These are phyloP conservation scores for Albizia julibrissin DNA, from an alignment of 306 rosid species.

Conservation along the genomic window DNA sequence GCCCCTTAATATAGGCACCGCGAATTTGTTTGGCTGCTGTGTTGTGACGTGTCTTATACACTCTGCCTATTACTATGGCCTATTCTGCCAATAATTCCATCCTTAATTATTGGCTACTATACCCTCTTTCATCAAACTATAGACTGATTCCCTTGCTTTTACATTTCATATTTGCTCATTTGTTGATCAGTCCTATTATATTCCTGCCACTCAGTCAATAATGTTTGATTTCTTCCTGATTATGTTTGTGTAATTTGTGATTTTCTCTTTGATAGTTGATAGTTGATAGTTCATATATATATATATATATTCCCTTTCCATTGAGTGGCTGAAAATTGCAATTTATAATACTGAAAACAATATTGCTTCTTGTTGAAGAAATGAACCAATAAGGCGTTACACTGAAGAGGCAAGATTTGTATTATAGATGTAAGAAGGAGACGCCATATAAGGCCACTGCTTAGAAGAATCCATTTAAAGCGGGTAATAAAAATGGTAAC, in stretches of 20 bases:
- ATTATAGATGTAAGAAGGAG: conserved; percentile 25
- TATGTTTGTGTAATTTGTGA: neutral
- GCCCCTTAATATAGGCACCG: neutral
- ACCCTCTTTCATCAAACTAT: neutral
- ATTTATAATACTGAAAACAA: neutral
- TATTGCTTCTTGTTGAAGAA: conserved; percentile 23
- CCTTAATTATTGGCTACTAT: neutral
- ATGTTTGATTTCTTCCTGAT: conserved; percentile 11
- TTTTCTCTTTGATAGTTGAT: neutral
- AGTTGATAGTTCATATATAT: neutral
- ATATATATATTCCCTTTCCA: neutral
- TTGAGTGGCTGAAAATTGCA: neutral
- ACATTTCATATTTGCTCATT: neutral
- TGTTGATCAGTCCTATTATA: neutral
- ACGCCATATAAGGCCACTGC: conserved; percentile 32
- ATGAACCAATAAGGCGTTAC: conserved; percentile 10
- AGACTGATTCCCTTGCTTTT: neutral
- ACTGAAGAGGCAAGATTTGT: conserved; percentile 39
- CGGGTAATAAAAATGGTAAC: conserved; percentile 42
- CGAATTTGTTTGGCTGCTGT: neutral
- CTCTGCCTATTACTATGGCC: neutral
- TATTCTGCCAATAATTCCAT: neutral
- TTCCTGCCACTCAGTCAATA: neutral
- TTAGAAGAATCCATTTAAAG: conserved; percentile 47
- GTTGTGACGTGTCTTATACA: neutral